Conservation (phyloP, 108 stramenopile species). For the Pseudonitzschia delicatissima region DNA sequence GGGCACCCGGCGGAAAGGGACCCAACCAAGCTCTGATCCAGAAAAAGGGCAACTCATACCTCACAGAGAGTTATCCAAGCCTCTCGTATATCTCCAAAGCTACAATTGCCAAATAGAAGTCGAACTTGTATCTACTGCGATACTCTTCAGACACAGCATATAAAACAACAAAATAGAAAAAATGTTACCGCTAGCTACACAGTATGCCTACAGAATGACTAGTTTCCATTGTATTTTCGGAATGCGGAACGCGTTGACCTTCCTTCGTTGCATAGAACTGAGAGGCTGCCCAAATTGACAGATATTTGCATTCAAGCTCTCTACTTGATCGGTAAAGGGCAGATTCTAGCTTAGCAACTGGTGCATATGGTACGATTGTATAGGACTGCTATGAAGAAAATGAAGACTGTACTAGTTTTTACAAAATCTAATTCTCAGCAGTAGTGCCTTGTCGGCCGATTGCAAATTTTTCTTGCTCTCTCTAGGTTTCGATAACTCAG, state of each 20-base stretch:
- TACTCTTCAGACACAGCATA: no score
- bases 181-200: neutral
- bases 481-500: no score
- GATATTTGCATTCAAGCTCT: no score
- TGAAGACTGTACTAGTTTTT: neutral
- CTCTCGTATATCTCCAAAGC: conserved; percentile 76
- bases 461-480: neutral
- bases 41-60: conserved; percentile 71
- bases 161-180: neutral
- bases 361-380: no score
- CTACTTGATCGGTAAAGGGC: no score
- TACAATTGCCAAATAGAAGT: conserved; percentile 17
- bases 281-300: no score
- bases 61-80: conserved; percentile 68
- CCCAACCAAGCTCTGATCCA: conserved; percentile 83
- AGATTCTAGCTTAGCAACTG: no score
- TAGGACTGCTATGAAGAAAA: no score
- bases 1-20: conserved; percentile 73
- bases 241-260: no score
- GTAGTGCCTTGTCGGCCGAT: neutral
- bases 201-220: no score
- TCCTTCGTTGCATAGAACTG: neutral
- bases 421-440: neutral
- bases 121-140: neutral
- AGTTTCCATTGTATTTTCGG: no score